phyloP scores from a whole-genome alignment of 768 basidiomycete species.

The Clathrus columnatus region DNA sequence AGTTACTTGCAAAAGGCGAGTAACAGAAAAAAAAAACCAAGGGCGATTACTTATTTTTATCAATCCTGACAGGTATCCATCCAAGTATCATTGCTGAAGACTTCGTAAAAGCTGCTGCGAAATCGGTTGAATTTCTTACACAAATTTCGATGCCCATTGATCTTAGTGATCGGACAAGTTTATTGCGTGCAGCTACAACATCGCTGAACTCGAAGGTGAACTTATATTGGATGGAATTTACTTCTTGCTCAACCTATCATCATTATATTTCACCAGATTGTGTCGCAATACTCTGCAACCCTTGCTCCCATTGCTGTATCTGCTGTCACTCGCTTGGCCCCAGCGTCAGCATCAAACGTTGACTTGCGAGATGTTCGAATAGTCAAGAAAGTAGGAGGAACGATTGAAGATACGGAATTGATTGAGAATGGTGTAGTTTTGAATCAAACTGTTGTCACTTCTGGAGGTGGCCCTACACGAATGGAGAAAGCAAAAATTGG shows the following conservation, averaged over 20 bases:
- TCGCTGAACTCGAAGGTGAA: conserved; percentile 90
- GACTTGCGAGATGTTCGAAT: conserved; percentile 94
- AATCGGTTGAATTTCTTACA: conserved; percentile 88
- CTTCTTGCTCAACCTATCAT: not conserved
- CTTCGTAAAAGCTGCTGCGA: conserved; percentile 85
- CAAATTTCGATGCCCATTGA: conserved; percentile 92
- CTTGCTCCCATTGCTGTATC: conserved; percentile 98
- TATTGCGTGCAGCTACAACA: conserved; percentile 90
- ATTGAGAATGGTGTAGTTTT: conserved; percentile 88
- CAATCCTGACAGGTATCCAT: conserved; percentile 53
- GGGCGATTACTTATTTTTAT: not conserved
- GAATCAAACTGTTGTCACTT: conserved; percentile 86
- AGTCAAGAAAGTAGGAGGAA: conserved; percentile 97
- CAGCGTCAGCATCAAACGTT: conserved; percentile 85
- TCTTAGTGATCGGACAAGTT: conserved; percentile 72
- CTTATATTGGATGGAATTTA: conserved; percentile 1
- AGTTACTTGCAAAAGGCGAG: conserved; percentile 82
- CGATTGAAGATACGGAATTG: conserved; percentile 97
- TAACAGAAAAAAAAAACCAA: not conserved
- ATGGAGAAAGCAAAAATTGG: conserved; percentile 99
- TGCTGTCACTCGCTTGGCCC: conserved; percentile 86
- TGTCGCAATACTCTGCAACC: conserved; percentile 97
- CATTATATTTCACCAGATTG: conserved; percentile 60
- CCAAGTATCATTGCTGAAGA: conserved; percentile 95
- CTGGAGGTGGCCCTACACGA: conserved; percentile 87